Evolutionary conservation across 352 stramenopile species (phyloP).

Genomic region (Peronospora belbahrii): DNA sequence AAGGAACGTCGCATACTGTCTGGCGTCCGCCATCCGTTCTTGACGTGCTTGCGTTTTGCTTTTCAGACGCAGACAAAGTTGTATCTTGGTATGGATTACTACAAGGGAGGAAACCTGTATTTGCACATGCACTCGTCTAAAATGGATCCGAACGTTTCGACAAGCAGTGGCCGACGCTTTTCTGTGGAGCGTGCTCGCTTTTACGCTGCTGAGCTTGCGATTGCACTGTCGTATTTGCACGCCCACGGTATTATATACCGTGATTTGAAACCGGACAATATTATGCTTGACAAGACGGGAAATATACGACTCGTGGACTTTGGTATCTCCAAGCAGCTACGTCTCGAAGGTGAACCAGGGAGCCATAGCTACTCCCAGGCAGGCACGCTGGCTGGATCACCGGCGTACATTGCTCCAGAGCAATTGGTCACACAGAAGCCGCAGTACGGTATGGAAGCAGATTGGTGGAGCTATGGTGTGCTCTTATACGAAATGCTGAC

Average conservation of each 20-base stretch:
- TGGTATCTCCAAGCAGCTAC: conserved; percentile 84
- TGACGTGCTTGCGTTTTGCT: conserved; percentile 75
- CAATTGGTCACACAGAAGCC: conserved; percentile 78
- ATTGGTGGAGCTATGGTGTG: conserved; percentile 90
- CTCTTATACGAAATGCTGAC: conserved; percentile 88
- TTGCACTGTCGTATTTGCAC: conserved; percentile 85
- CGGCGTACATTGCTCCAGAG: conserved; percentile 82
- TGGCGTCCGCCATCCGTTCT: conserved; percentile 69
- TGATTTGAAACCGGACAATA: conserved; percentile 85
- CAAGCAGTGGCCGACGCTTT: conserved; percentile 63
- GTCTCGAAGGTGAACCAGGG: conserved; percentile 23
- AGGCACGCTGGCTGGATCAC: conserved; percentile 68
- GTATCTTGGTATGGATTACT: conserved; percentile 79
- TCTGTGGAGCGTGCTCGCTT: conserved; percentile 64
- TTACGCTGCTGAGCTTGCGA: conserved; percentile 82
- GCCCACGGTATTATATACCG: conserved; percentile 81
- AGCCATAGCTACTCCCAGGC: conserved; percentile 53
- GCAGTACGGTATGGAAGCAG: conserved; percentile 79
- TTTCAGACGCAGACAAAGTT: conserved; percentile 82
- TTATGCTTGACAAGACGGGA: conserved; percentile 83
- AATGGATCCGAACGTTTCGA: conserved; percentile 72
- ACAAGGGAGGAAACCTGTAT: conserved; percentile 81
- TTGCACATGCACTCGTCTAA: conserved; percentile 85
- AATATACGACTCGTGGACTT: conserved; percentile 88
- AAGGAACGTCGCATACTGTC: conserved; percentile 76